Evolutionary conservation across 257 asterid genomes (phyloP).

Genomic region (Gentiana dahurica): DNA sequence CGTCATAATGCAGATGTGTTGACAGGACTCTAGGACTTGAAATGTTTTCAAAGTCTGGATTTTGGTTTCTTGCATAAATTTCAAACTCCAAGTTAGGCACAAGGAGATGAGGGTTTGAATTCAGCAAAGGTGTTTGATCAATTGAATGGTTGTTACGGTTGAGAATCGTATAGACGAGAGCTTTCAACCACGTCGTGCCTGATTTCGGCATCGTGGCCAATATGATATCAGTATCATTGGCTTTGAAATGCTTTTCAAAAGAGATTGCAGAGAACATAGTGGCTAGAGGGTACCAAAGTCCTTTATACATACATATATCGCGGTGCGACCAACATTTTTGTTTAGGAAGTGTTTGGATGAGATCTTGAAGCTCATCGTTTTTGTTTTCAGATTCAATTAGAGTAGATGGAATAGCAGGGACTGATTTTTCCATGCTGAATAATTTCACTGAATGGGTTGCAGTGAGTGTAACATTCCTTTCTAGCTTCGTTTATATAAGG

Average conservation of each 20-base stretch:
- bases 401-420: no score
- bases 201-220: conserved; percentile 16
- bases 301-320: not conserved
- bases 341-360: no score
- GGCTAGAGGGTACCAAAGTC: not conserved
- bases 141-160: not conserved
- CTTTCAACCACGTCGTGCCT: conserved; percentile 18
- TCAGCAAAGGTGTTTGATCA: not conserved
- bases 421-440: no score
- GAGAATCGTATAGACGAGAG: conserved; percentile 7
- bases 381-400: no score
- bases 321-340: no score
- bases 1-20: conserved; percentile 6
- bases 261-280: not conserved
- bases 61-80: not conserved
- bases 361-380: no score
- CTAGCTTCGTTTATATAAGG: no score
- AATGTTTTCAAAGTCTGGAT: not conserved
- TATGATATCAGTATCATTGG: conserved; percentile 5
- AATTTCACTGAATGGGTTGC: no score
- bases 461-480: no score
- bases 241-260: not conserved
- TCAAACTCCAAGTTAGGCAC: conserved; percentile 10
- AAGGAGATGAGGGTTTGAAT: conserved; percentile 8
- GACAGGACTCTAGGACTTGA: conserved; percentile 5